Evolutionary conservation across 2,329 filamentous ascomycete genomes (phyloP).

Genomic region (Colletotrichum falcatum): DNA sequence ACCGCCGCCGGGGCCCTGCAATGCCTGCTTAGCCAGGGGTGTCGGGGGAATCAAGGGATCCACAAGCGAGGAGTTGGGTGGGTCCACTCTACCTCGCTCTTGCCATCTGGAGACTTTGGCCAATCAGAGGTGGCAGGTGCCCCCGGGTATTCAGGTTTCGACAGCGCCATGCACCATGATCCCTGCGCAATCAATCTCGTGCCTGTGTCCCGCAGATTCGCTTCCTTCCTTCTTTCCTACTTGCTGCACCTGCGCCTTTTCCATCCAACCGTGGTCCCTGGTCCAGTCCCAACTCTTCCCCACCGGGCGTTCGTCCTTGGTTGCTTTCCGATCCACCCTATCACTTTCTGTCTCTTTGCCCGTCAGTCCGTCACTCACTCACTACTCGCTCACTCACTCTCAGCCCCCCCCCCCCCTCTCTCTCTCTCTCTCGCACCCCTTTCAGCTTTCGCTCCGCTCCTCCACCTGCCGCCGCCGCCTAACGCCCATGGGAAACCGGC

Average conservation of each 20-base stretch:
- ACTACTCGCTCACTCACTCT: background rate
- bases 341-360: background rate
- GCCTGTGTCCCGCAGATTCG: conserved; percentile 40
- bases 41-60: conserved; percentile 40
- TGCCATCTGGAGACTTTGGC: background rate
- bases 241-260: conserved; percentile 13
- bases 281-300: conserved; percentile 1
- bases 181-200: conserved; percentile 38
- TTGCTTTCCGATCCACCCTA: background rate
- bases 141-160: conserved; percentile 34
- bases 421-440: conserved; percentile 10
- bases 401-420: no score
- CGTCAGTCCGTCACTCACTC: background rate
- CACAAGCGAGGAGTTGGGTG: conserved; percentile 16
- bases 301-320: conserved; percentile 21
- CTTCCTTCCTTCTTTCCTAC: background rate
- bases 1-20: conserved; percentile 5
- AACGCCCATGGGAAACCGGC: conserved; percentile 21
- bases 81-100: background rate
- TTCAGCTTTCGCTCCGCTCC: conserved; percentile 33
- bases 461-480: conserved; percentile 14
- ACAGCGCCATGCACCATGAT: conserved; percentile 23
- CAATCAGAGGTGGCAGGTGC: conserved; percentile 4
- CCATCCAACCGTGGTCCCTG: background rate
- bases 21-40: conserved; percentile 30